Conservation (phyloP, 2,329 filamentous ascomycete species). For the Blastomyces percursus region DNA sequence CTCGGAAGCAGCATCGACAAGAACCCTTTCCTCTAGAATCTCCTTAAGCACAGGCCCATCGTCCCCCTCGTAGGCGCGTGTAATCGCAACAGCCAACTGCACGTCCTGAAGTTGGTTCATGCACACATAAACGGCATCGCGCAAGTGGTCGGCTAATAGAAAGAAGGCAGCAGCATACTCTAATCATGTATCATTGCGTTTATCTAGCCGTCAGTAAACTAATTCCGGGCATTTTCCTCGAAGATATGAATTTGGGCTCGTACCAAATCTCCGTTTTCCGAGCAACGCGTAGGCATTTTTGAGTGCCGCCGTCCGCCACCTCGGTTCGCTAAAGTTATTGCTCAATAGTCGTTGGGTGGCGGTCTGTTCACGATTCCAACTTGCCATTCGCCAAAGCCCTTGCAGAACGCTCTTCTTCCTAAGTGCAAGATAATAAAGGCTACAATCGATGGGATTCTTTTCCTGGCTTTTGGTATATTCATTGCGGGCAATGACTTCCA, state of each 20-base stretch:
- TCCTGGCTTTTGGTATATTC: conserved; percentile 82
- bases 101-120: conserved; percentile 78
- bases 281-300: conserved; percentile 96
- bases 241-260: conserved; percentile 18
- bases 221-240: background rate
- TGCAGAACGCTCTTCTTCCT: conserved; percentile 83
- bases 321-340: conserved; percentile 81
- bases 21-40: conserved; percentile 67
- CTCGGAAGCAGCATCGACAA: conserved; percentile 64
- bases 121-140: conserved; percentile 77
- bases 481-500: conserved; percentile 83
- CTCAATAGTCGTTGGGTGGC: conserved; percentile 68
- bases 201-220: conserved; percentile 8
- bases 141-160: conserved; percentile 71
- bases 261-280: conserved; percentile 77
- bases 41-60: conserved; percentile 60
- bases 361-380: conserved; percentile 73
- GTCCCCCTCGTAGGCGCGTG: conserved; percentile 81
- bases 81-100: conserved; percentile 79
- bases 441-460: conserved; percentile 84
- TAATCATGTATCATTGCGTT: conserved; percentile 23
- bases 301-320: conserved; percentile 78
- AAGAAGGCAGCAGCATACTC: conserved; percentile 96
- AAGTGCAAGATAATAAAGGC: conserved; percentile 80
- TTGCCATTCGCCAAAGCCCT: conserved; percentile 89